A percentile compares a stretch with the other conserved stretches of the same genome.
Conservation (phyloP, 148 eudicot genomes). For the Oxyria digyna region DNA sequence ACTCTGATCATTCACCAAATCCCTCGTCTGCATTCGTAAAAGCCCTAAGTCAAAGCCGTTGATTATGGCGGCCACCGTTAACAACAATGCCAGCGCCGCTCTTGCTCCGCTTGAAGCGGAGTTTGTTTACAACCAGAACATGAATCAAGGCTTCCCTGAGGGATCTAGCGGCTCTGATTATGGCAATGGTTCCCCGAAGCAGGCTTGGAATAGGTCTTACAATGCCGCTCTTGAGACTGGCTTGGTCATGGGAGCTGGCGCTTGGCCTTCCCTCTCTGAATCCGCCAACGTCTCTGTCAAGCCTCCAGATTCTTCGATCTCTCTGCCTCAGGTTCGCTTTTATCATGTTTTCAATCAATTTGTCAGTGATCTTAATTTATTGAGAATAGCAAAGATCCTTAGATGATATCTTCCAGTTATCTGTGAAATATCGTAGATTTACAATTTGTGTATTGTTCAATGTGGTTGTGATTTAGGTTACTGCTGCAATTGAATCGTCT, state of each 20-base stretch:
- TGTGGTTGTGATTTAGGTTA: constrained; percentile 27
- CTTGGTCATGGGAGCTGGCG: constrained; percentile 50
- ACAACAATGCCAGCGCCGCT: constrained; percentile 7
- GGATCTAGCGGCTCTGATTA: constrained; percentile 15
- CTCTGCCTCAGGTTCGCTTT: constrained; percentile 2
- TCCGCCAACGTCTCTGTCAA: constrained; percentile 50
- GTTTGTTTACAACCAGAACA: not conserved
- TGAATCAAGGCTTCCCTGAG: not conserved
- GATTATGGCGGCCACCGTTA: constrained; percentile 8
- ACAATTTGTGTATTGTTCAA: not conserved
- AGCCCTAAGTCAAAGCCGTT: not conserved
- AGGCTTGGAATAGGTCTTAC: constrained; percentile 39
- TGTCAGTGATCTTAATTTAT: not conserved
- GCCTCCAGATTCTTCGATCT: constrained; percentile 31
- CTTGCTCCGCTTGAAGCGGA: not conserved
- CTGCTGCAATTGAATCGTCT: constrained; percentile 13
- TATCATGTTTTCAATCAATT: not conserved
- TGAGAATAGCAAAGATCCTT: not conserved
- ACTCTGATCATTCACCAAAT: not conserved
- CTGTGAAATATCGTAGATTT: not conserved
- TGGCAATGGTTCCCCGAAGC: constrained; percentile 38
- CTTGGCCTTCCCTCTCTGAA: constrained; percentile 82
- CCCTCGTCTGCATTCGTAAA: not conserved
- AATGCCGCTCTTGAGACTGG: constrained; percentile 35
- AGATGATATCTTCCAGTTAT: not conserved